Evolutionary conservation across 306 rosid genomes (phyloP), one percentile per base, ranked within the genome.

Genomic region (Trifolium repens): DNA sequence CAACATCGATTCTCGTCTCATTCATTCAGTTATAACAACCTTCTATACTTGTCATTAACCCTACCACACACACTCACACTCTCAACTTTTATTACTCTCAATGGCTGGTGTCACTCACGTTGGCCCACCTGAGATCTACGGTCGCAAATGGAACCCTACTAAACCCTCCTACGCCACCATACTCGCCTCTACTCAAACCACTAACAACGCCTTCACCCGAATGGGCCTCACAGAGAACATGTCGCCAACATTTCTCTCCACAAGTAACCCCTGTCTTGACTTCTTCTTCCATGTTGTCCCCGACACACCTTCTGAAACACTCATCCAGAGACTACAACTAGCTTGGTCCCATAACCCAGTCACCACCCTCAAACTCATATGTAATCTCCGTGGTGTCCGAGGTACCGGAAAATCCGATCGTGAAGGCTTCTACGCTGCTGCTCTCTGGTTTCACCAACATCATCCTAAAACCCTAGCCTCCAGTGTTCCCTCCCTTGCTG

Each of bases 361-460:
- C 57, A 86, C 87, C 68, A 16, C 92, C n/a, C 91, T 91, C 78
- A 91, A 91, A 78, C 89, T 88, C 14, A 19, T 91, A 60, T 88
- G 86, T 60, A 88, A 88, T 82, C 88, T 91, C 55, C 85, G 96
- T 0, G 91, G 87, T 1, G 86, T 91, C 1, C 82, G 91, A 8
- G 96, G 97, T 68, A 88, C 93, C 8, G 94, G 94, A 0, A 91
- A 91, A 26, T 82, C 91, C 10, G 93, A 89, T 55, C 83, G 71
- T 13, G 68, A 74, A 11, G 79, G 88, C 8, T 86, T 81, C 78
- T 85, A 84, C 44, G 49, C 88, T 5, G 83, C 91, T 3, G 92
- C 90, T 9, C n/a, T 89, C 5, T 89, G 89, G 89, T 86, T 90
- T 53, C 85, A 87, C 82, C 7, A 16, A 2, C 63, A 72, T 71